A percentile compares a stretch with the other conserved stretches of the same genome.
Conservation (phyloP, 495 filamentous ascomycete genomes). For the Xylaria flabelliformis region DNA sequence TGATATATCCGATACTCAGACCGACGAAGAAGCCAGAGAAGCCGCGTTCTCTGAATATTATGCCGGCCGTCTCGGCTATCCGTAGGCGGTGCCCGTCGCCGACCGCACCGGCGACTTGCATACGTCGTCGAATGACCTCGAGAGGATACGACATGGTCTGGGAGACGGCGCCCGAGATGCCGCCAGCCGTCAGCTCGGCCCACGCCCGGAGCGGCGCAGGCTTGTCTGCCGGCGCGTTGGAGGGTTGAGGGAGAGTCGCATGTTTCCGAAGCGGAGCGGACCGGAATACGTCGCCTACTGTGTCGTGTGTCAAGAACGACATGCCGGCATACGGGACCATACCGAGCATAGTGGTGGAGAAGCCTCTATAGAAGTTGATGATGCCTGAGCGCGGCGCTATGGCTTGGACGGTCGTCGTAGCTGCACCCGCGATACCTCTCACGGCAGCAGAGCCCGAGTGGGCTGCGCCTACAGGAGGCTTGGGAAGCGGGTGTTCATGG, state of each 20-base stretch:
- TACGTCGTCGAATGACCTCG: conserved; percentile 87
- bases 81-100: conserved; percentile 82
- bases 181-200: conserved; percentile 86
- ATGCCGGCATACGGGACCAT: conserved; percentile 97
- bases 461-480: conserved; percentile 24
- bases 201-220: conserved; percentile 70
- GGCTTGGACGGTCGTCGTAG: conserved; percentile 39
- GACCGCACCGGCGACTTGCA: conserved; percentile 95
- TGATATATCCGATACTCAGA: conserved; percentile 91
- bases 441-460: conserved; percentile 28
- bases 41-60: conserved; percentile 78
- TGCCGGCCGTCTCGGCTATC: conserved; percentile 76
- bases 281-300: conserved; percentile 80
- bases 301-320: conserved; percentile 97
- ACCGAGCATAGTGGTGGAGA: conserved; percentile 83
- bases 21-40: conserved; percentile 89
- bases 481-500: conserved; percentile 62
- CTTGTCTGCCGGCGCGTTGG: conserved; percentile 59
- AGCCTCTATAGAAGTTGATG: conserved; percentile 93
- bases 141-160: conserved; percentile 93
- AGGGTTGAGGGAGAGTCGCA: conserved; percentile 62
- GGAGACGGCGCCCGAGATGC: conserved; percentile 81
- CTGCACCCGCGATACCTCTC: conserved; percentile 30
- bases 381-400: conserved; percentile 70
- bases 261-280: conserved; percentile 66